Evolutionary conservation across 345 rosid species (phyloP), one percentile per base, ranked within the genome.

Genomic region (Orychophragmus violaceus): DNA sequence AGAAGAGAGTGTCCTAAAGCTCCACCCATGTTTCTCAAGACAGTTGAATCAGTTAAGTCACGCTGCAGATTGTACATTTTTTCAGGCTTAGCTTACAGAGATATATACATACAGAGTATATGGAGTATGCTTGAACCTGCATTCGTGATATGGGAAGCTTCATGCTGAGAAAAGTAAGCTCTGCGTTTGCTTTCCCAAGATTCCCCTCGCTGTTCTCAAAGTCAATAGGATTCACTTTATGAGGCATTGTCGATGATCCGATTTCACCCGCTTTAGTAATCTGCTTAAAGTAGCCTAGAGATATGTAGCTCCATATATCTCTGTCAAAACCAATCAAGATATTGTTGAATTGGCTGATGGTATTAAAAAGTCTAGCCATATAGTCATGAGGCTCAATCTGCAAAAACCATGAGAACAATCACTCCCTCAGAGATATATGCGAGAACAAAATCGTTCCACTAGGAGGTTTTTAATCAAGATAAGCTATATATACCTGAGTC

Each of bases 201-300:
- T 91, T 95, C 45, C 97, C 99, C 77, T 88, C 97, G 13, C 97
- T 94, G 67, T 94, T 94, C 74, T 94, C 99, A 77, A 91, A 91
- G 79, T 87, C 91, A 18, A 88, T 90, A 58, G 99, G 96, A 77
- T 94, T 94, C 61, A 90, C 97, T 83, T 90, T 90, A 80, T 94
- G 99, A 49, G 99, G 97, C 97, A 90, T 88, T 9, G 95, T 90
- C 21, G 97, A 91, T 13, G 97, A 94, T 23, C 97, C 96, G 37
- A 94, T 84, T 75, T 87, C 97, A 46, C 99, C 97, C 1, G 86
- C 89, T 78, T 84, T 94, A 12, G 95, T 88, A 79, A 64, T 85
- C 99, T 94, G 93, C 80, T 88, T 94, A 52, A 94, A 94, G 78
- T 83, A 94, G 27, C 84, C 87, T 41, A 81, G 41, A 70, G 99